Evolutionary conservation across 2,329 filamentous ascomycete genomes (phyloP).

Genomic region (Tricladium varicosporioides): DNA sequence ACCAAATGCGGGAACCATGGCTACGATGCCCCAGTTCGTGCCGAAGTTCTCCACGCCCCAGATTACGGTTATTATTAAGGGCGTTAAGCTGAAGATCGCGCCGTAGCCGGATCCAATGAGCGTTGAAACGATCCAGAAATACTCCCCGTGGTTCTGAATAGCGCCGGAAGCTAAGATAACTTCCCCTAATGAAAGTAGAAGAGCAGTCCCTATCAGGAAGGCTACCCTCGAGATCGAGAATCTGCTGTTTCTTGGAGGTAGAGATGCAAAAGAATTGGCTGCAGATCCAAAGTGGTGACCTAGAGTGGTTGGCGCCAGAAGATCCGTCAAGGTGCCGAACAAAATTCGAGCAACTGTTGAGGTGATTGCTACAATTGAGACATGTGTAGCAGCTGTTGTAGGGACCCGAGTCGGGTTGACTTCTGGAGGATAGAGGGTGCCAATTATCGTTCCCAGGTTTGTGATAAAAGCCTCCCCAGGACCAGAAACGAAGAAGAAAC

Average conservation of each 20-base stretch:
- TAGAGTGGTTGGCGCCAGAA: conserved; percentile 66
- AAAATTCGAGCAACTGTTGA: conserved; percentile 89
- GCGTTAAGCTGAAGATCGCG: conserved; percentile 83
- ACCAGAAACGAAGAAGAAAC: conserved; percentile 76
- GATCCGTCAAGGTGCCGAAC: conserved; percentile 83
- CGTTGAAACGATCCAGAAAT: conserved; percentile 83
- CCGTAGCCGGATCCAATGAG: conserved; percentile 90
- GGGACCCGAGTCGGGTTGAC: conserved; percentile 47
- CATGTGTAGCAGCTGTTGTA: conserved; percentile 73
- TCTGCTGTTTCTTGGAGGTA: conserved; percentile 34
- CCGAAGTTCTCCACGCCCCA: conserved; percentile 99
- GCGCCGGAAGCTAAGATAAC: conserved; percentile 73
- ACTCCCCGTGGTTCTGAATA: conserved; percentile 69
- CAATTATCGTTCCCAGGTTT: conserved; percentile 91
- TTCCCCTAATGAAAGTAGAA: conserved; percentile 73
- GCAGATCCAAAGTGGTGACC: conserved; percentile 27
- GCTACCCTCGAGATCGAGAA: conserved; percentile 72
- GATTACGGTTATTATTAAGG: conserved; percentile 92
- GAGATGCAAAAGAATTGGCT: conserved; percentile 34
- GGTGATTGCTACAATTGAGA: conserved; percentile 86
- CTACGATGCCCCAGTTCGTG: conserved; percentile 95
- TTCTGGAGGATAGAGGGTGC: conserved; percentile 69
- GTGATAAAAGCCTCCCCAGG: conserved; percentile 98
- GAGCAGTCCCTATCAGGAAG: conserved; percentile 74
- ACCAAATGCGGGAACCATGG: conserved; percentile 84